Base-by-base conservation (phyloP, 2,329 filamentous ascomycete genomes). In the Paraconiothyrium brasiliense region DNA sequence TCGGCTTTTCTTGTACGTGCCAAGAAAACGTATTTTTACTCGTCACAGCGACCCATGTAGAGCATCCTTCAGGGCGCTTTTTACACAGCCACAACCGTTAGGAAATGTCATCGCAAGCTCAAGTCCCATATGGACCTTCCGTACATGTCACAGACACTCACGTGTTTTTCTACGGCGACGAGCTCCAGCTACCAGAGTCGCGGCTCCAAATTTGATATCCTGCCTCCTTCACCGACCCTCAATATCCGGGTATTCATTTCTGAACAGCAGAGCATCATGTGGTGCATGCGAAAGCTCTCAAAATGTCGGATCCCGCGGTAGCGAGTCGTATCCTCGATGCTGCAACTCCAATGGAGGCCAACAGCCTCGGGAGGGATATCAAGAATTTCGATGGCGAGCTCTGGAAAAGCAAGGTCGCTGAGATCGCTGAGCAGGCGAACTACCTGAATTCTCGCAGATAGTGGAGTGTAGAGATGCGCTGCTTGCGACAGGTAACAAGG, bases 191-290 rank as follows among this genome's bases (percentile, higher is more conserved):
- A 2, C 30, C 30, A 3, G 48, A 22, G 22, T 50, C 30, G 35
- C 48, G 48, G 14, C 32, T 50, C 48, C 48, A 20, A 22, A 35
- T 35, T 32, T 50, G 48, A 20, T 47, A 47, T 47, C 44, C 44
- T 8, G 44, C 44, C 10, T 47, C 44, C 20, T 47, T 47, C 20
- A 27, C 20, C 16, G 44, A 47, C n/a, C 16, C 44, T 27, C 44
- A 47, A 20, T 24, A 47, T 47, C 44, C 44, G 1, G 44, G 20
- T 47, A 27, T 27, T 47, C 20, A 20, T 47, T 47, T 47, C 30
- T 16, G 14, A 35, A 13, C 48, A 32, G 30, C 48, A 50, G 30
- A 34, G 30, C 30, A 34, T 47, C 2, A 47, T 24, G 44, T 47
- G 20, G 30, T 47, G 44, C 44, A 47, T 24, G 44, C 44, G 6